A percentile compares a stretch with the other conserved stretches of the same genome.
These are phyloP conservation scores for Xylaria sp. DNA, from an alignment of 2,329 filamentous ascomycete species.

Conservation along the genomic window DNA sequence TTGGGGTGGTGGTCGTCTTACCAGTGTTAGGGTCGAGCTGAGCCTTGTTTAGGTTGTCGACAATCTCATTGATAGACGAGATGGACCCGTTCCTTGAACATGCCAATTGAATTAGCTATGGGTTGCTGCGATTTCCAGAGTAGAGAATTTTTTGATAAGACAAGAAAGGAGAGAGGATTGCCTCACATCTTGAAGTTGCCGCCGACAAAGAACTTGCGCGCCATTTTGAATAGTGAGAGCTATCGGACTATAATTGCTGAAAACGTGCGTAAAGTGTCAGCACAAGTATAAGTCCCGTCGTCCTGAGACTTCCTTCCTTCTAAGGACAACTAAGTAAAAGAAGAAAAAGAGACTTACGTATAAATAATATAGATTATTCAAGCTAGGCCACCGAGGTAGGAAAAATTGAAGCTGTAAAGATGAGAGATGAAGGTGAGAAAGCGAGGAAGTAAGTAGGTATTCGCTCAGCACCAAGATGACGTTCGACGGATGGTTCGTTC, in stretches of 20 bases:
- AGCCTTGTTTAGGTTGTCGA: conserved; percentile 87
- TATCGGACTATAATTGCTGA: background rate
- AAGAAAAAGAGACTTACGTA: background rate
- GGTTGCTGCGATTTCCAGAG: background rate
- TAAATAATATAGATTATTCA: background rate
- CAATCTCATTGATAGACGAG: conserved; percentile 89
- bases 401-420: background rate
- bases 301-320: conserved; percentile 6
- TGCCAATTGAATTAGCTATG: conserved; percentile 27
- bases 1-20: conserved; percentile 58
- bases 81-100: conserved; percentile 86
- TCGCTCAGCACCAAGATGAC: conserved; percentile 19
- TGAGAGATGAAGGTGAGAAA: background rate
- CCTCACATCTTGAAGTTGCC: conserved; percentile 99
- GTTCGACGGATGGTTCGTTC: conserved; percentile 16
- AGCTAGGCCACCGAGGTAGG: background rate
- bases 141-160: conserved; percentile 23
- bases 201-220: conserved; percentile 96
- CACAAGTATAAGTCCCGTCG: background rate
- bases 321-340: background rate
- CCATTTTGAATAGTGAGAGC: conserved; percentile 70
- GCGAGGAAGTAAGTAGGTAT: background rate
- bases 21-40: conserved; percentile 80
- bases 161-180: conserved; percentile 40
- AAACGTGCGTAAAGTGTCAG: background rate